Evolutionary conservation across 768 basidiomycete genomes (phyloP), one percentile per base, ranked within the genome.

Genomic region (Phaeotremella skinneri): DNA sequence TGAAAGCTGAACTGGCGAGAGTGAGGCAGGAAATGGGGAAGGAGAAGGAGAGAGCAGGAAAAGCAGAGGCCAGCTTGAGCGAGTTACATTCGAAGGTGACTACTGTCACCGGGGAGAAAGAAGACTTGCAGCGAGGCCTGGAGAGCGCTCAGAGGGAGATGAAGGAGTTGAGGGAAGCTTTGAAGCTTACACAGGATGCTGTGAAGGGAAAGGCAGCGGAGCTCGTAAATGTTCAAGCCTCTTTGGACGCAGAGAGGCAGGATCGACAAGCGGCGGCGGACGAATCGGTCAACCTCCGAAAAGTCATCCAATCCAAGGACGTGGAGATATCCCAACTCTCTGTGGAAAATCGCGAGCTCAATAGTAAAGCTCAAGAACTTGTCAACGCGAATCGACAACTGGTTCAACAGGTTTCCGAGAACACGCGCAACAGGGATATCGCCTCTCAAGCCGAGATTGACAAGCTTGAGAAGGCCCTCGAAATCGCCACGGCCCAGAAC

Each of bases 1-100:
- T 71, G 1, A 51, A 58, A 13, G 41, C 41, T n/a, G 62, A 66
- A 39, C 49, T 70, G 21, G 66, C 45, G 21, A 58, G 56, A 20
- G 32, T 68, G n/a, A 43, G 58, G 16, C 52, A 47, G 13, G 51
- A 2, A 1, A 50, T 42, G 21, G 62, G 55, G 6, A 52, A 49
- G 41, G 60, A 59, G n/a, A 48, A 54, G 34, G 59, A 58, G 25
- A 39, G 31, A 31, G 27, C 31, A 6, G 55, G 25, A 21, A 54
- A 43, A 34, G 29, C 16, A 29, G 53, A 63, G 26, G 48, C 39
- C 21, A n/a, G 23, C 26, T 34, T 17, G 32, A 56, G 59, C 25
- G 53, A 60, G 20, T 16, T 58, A 23, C 53, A 49, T 23, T 21
- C 6, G 13, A 6, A 17, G 4, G 13, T 20, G 43, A 14, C 29